A percentile compares a stretch with the other conserved stretches of the same genome.
Conservation (phyloP, 1,284 basidiomycete species). For the Retiboletus flavoniger region DNA sequence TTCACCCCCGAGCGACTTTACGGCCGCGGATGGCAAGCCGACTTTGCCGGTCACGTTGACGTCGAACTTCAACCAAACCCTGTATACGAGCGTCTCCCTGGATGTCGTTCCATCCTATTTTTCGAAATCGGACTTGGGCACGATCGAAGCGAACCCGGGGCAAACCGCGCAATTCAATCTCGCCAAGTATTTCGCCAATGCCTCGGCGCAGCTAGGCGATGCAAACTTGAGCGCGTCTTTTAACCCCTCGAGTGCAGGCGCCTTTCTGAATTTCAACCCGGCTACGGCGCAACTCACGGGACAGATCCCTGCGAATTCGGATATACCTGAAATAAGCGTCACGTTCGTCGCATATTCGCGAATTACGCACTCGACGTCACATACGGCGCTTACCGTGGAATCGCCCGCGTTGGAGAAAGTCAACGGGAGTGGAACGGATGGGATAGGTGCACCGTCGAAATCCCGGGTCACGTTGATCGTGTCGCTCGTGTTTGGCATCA, state of each 20-base stretch:
- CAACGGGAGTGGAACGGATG: slow-evolving; percentile 25
- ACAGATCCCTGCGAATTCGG: slow-evolving; percentile 47
- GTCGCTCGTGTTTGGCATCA: slow-evolving; percentile 57
- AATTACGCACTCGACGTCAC: slow-evolving; percentile 69
- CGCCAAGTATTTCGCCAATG: slow-evolving; percentile 51
- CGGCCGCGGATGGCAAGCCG: slow-evolving; percentile 30
- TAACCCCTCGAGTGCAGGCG: slow-evolving; percentile 45
- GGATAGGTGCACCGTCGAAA: slow-evolving; percentile 43
- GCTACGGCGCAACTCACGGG: slow-evolving; percentile 49
- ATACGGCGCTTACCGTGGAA: slow-evolving; percentile 56
- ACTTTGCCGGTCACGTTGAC: slow-evolving; percentile 62
- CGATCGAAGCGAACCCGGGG: slow-evolving; percentile 50
- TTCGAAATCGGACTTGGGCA: slow-evolving; percentile 51
- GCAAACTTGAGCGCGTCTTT: slow-evolving; percentile 52
- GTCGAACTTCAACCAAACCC: slow-evolving; percentile 64
- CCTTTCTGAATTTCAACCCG: slow-evolving; percentile 53
- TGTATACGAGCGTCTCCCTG: slow-evolving; percentile 61
- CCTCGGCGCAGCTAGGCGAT: slow-evolving; percentile 36
- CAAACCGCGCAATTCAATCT: slow-evolving; percentile 51
- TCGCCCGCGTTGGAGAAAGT: slow-evolving; percentile 39
- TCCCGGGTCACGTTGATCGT: slow-evolving; percentile 55
- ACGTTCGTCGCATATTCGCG: slow-evolving; percentile 66
- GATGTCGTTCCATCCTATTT: slow-evolving; percentile 72
- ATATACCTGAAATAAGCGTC: slow-evolving; percentile 41
- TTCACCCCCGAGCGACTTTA: slow-evolving; percentile 45